Evolutionary conservation across 495 filamentous ascomycete genomes (phyloP), one percentile per base, ranked within the genome.

Genomic region (Cercophora samala): DNA sequence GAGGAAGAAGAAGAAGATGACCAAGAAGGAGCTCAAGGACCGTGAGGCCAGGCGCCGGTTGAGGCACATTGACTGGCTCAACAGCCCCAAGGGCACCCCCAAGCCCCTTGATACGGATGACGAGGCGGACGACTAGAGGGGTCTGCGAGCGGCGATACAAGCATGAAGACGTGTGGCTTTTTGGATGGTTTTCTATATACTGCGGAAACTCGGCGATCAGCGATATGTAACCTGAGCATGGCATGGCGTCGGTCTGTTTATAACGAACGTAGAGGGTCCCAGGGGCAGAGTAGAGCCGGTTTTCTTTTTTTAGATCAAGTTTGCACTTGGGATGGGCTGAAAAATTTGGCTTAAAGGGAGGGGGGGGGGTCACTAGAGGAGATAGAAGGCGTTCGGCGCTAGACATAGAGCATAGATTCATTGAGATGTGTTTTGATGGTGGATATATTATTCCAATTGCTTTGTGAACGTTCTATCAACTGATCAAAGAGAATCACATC

Each of bases 1-100:
- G 3, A 83, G 81, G 73, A 93, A 93, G 84, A 97, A 97, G 90
- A 97, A 94, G 89, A 99, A 99, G 91, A 84, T 96, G 87, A 99
- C 95, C 60, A 90, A 94, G 80, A 91, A 90, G 77, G 93, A 99
- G 80, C 68, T 92, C 73, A 99, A 99, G 85, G 95, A 99, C 70
- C 84, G 90, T 3, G 96, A 99, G 77, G 89, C 89, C 26, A 84
- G 95, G 68, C 86, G 94, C 65, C 83, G 94, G 75, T 81, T 99
- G 79, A 90, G 95, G 75, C 92, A 98, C 78, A 93, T 99, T 69
- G 94, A 98, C 78, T 99, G 96, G 93, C 80, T 90, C 67, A 93
- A 90, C 74, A 86, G 82, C 69, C 85, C 88, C 71, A 89, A 90
- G 84, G 90, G 91, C 8, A 95, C 91, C 5, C 91, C 91, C 19